Evolutionary conservation across 1,139 yeast genomes (phyloP), one percentile per base, ranked within the genome.

Genomic region (Blastobotrys serpentis): DNA sequence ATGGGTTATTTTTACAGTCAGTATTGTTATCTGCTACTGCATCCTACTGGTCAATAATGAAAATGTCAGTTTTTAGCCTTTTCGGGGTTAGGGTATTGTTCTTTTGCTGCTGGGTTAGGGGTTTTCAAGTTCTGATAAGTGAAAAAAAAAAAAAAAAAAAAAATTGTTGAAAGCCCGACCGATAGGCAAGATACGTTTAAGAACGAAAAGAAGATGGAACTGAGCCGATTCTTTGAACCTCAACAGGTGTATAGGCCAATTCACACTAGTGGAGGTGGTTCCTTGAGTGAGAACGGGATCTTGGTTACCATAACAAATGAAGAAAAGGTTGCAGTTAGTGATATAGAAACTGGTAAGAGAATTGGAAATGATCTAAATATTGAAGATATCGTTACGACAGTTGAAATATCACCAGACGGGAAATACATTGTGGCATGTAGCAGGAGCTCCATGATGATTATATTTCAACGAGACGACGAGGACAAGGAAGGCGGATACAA

Each of bases 231-330:
- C 17, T 77, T 73, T 57, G 66, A 68, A 42, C 73, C 74, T 50
- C 59, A 69, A 10, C 74, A 81, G 42, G 69, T 84, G 23, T 76
- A 75, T 14, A 18, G 42, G 43, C 98, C 98, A 16, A 82, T 89
- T 61, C 92, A 86, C 63, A 79, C 87, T 8, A 96, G 97, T 11
- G 87, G 94, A 7, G 81, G 94, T 4, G 94, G 90, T 3, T 74
- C 88, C 1, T 64, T 86, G 7, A 78, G 87, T 1, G 68, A 67
- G n/a, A 83, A 83, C 59, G 92, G 89, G 10, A 62, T 84, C 1
- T 67, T 89, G 52, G 96, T 95, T n/a, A 84, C 97, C 1, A 86
- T 96, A 1, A 75, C 84, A 32, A 65, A 63, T 36, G 96, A 87
- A 60, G 59, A 60, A 34, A 88, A 85, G 58, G 78, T 89, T 7